Conservation (phyloP, 331 rosid genomes). For the Erythrophleum ivorense region DNA sequence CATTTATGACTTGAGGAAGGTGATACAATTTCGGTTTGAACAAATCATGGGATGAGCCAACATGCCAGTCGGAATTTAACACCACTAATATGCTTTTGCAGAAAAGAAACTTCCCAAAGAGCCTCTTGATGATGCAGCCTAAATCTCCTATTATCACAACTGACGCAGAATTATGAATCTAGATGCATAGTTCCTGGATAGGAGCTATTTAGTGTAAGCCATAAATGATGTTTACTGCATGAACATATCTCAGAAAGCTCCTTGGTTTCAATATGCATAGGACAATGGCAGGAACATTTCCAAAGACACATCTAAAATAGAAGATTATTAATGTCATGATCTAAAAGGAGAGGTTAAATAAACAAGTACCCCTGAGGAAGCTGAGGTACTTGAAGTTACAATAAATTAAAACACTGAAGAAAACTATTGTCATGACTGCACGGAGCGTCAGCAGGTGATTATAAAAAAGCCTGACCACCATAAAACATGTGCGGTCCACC, state of each 20-base stretch:
- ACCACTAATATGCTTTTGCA: not conserved
- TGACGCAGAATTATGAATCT: too few species aligned
- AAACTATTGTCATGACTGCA: constrained; percentile 26
- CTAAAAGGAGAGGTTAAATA: constrained; percentile 26
- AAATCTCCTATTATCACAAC: too few species aligned
- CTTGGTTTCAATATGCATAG: constrained; percentile 26
- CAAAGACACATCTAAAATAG: constrained; percentile 1
- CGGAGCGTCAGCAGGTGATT: constrained; percentile 38
- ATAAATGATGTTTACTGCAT: not conserved
- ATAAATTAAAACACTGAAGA: constrained; percentile 33
- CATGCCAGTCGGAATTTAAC: not conserved
- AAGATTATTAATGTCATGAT: constrained; percentile 1
- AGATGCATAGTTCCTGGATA: too few species aligned
- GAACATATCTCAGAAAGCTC: not conserved
- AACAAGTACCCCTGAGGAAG: constrained; percentile 34
- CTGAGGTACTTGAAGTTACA: constrained; percentile 33
- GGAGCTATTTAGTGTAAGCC: too few species aligned
- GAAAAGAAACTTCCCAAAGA: not conserved
- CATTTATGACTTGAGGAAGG: constrained; percentile 2
- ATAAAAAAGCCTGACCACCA: constrained; percentile 89
- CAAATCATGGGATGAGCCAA: not conserved
- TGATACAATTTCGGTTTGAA: not conserved
- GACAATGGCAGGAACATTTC: constrained; percentile 10
- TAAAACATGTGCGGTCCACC: constrained; percentile 87
- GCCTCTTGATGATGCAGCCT: too few species aligned